Evolutionary conservation across 495 filamentous ascomycete genomes (phyloP), one percentile per base, ranked within the genome.

Genomic region (Elaphomyces granulatus): DNA sequence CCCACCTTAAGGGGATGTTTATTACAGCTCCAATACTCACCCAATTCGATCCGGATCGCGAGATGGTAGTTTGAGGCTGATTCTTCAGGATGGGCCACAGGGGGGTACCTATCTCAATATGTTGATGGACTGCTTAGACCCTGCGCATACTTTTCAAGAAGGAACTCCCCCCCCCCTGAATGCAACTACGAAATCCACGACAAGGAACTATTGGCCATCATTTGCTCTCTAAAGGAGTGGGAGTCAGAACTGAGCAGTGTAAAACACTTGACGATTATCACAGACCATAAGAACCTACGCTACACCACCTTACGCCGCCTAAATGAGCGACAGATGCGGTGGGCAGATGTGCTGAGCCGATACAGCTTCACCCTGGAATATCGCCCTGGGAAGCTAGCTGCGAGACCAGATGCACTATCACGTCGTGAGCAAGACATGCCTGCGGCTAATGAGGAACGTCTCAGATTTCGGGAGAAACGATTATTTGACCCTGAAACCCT

Each of bases 181-280:
- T 14, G 23, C 0, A 61, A 63, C 31, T 63, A 62, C 33, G 18
- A 52, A n/a, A 57, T 60, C 14, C 37, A 59, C 15, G 36, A 62
- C 30, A 52, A 57, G 31, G 50, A 53, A 37, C 23, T 59, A 3
- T 26, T 61, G 8, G 46, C 40, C 3, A 53, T 55, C 9, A 54
- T 59, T 2, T 28, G 26, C 36, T 36, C 37, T 18, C 52, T 62
- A 10, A 34, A 59, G 16, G 17, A 48, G 20, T 64, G 45, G 51
- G 39, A 54, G 36, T 38, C 36, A 8, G 41, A 59, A 10, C 34
- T 63, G 0, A 34, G 52, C 34, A 36, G 20, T n/a, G 37, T 18
- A 10, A 23, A 37, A 1, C 16, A 54, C 9, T 7, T 18, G n/a
- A 16, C 50, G 3, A 38, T 40, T 2, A 41, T 52, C 3, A 44